Percentiles rank a stretch among this genome's conserved stretches.
phyloP scores from a whole-genome alignment of 2,329 filamentous ascomycete species.

The Zasmidium cellare region DNA sequence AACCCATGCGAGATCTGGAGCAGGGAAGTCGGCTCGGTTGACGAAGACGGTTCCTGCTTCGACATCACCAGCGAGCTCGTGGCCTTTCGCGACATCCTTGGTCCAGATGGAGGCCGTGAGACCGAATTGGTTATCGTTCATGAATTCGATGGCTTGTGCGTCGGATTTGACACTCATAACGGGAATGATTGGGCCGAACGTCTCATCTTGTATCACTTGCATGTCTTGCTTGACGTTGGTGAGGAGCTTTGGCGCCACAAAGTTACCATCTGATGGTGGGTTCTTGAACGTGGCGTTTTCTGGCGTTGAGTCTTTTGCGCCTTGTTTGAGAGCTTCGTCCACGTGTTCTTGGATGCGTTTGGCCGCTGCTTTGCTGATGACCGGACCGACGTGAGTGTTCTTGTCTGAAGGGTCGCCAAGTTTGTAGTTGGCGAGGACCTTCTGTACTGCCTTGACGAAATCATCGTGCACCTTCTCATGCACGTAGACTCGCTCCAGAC shows the following conservation, averaged over 20 bases:
- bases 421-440: constrained; percentile 74
- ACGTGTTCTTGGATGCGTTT: constrained; percentile 76
- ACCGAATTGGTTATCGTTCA: constrained; percentile 95
- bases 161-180: constrained; percentile 84
- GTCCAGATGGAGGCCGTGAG: constrained; percentile 98
- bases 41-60: constrained; percentile 96
- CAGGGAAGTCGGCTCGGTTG: constrained; percentile 89
- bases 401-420: constrained; percentile 85
- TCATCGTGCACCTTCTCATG: constrained; percentile 79
- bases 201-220: constrained; percentile 90
- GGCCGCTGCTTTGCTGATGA: constrained; percentile 78
- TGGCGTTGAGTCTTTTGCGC: constrained; percentile 81
- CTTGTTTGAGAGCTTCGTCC: constrained; percentile 77
- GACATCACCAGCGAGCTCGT: constrained; percentile 74
- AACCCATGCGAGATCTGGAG: constrained; percentile 65
- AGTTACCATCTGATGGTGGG: constrained; percentile 78
- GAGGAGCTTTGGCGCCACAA: constrained; percentile 81
- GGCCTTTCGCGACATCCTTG: constrained; percentile 74
- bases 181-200: constrained; percentile 89
- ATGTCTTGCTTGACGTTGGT: constrained; percentile 78
- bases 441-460: constrained; percentile 77
- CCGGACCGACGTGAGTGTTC: constrained; percentile 80
- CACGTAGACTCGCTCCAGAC: constrained; percentile 88
- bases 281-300: constrained; percentile 74
- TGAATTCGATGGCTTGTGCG: constrained; percentile 75